phyloP scores from a whole-genome alignment of 441 rosid genomes.

The Pelargonium myrrhifolium region DNA sequence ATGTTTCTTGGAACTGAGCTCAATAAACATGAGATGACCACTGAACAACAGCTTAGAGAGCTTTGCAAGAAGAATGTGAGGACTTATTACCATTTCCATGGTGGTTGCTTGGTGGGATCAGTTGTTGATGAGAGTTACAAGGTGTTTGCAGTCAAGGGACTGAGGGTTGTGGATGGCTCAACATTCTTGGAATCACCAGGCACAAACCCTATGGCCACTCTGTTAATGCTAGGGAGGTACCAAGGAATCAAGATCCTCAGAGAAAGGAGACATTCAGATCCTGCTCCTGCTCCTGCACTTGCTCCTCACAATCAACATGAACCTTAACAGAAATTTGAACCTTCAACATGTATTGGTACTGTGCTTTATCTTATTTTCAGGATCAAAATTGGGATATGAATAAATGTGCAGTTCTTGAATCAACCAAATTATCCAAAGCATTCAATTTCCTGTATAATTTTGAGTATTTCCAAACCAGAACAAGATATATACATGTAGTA shows the following conservation, averaged over 20 bases:
- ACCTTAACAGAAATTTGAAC: background rate
- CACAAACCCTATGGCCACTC: constrained; percentile 73
- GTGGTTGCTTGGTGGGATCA: constrained; percentile 54
- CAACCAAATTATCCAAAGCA: no score
- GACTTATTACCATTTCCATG: constrained; percentile 65
- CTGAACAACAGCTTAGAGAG: constrained; percentile 27
- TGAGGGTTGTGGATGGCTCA: constrained; percentile 61
- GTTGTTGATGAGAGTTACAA: constrained; percentile 50
- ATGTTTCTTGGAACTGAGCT: constrained; percentile 33
- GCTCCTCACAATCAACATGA: background rate
- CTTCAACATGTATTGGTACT: background rate
- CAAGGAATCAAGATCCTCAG: constrained; percentile 53
- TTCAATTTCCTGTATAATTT: no score
- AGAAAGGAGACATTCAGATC: constrained; percentile 23
- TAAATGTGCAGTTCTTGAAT: no score
- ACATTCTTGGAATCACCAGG: constrained; percentile 68
- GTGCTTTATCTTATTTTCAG: background rate
- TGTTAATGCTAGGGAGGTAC: constrained; percentile 65
- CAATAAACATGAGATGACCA: constrained; percentile 25
- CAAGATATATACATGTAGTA: no score
- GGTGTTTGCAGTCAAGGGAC: constrained; percentile 40
- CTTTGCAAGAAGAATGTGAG: constrained; percentile 56
- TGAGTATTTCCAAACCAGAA: no score
- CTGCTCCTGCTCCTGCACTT: no score
- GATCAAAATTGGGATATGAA: no score